phyloP scores from a whole-genome alignment of 345 rosid species.

The Geranium brycei region DNA sequence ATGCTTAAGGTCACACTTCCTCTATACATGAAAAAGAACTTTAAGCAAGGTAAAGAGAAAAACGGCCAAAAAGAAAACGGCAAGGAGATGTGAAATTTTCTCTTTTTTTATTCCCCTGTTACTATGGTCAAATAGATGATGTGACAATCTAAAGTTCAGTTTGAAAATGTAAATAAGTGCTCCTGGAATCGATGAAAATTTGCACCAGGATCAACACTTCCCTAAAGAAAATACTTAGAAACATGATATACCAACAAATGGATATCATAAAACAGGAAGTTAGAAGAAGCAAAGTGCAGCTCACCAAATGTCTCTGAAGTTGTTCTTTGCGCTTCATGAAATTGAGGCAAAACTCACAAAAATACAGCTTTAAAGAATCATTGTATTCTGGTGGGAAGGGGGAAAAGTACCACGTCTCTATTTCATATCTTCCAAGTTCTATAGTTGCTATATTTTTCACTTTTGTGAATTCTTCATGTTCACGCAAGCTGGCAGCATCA shows the following conservation, averaged over 20 bases:
- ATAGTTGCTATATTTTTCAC: slow-evolving; percentile 95
- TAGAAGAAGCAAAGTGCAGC: slow-evolving; percentile 15
- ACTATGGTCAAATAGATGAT: no score
- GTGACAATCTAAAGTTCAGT: no score
- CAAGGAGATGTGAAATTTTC: no score
- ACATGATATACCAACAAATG: neutral
- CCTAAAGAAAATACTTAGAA: no score
- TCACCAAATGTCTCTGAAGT: slow-evolving; percentile 99
- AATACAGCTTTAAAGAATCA: slow-evolving; percentile 85
- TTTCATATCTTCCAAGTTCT: slow-evolving; percentile 97
- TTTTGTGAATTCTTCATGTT: slow-evolving; percentile 97
- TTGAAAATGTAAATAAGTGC: no score
- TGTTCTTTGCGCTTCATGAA: slow-evolving; percentile 99
- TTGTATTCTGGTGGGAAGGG: slow-evolving; percentile 98
- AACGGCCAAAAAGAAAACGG: no score
- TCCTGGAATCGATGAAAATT: no score
- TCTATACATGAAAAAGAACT: slow-evolving; percentile 23
- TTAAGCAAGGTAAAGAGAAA: no score
- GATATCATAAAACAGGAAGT: neutral
- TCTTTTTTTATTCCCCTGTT: no score
- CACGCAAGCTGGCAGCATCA: slow-evolving; percentile 99
- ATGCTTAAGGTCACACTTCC: slow-evolving; percentile 92
- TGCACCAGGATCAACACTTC: no score
- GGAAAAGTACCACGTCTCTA: slow-evolving; percentile 99
- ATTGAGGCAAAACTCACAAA: slow-evolving; percentile 97